phyloP scores from a whole-genome alignment of 2,329 filamentous ascomycete species.

The Scedosporium apiospermum region DNA sequence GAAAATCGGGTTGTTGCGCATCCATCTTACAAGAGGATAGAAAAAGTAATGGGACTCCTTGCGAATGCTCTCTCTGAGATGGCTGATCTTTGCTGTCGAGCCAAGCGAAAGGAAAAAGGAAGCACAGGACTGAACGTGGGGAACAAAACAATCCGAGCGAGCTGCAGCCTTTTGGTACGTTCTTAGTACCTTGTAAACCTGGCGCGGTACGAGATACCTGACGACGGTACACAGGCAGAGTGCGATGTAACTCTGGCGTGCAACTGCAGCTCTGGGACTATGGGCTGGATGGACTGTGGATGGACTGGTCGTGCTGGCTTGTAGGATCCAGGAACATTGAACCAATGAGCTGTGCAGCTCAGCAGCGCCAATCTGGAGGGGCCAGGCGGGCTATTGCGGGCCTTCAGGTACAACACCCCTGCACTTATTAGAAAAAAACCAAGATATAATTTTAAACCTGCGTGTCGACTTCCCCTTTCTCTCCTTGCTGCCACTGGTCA shows the following conservation, averaged over 20 bases:
- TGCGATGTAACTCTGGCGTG: slow-evolving; percentile 5
- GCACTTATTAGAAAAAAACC: slow-evolving; percentile 3
- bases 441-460: slow-evolving; percentile 7
- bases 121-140: no score
- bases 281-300: neutral
- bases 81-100: no score
- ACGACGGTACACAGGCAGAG: no score
- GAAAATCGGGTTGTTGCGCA: no score
- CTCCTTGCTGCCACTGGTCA: neutral
- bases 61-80: no score
- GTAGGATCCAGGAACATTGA: slow-evolving; percentile 2
- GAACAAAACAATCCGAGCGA: no score
- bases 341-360: slow-evolving; percentile 4
- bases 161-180: no score
- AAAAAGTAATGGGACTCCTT: no score
- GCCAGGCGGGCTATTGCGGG: slow-evolving; percentile 2
- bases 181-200: no score
- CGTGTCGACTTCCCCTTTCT: slow-evolving; percentile 7
- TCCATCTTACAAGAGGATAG: no score
- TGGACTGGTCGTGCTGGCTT: neutral
- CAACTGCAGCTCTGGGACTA: neutral
- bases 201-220: no score
- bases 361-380: neutral
- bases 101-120: no score
- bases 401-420: slow-evolving; percentile 2